Evolutionary conservation across 805 yeast genomes (phyloP), one percentile per base, ranked within the genome.

Genomic region (Saturnispora galanensis): DNA sequence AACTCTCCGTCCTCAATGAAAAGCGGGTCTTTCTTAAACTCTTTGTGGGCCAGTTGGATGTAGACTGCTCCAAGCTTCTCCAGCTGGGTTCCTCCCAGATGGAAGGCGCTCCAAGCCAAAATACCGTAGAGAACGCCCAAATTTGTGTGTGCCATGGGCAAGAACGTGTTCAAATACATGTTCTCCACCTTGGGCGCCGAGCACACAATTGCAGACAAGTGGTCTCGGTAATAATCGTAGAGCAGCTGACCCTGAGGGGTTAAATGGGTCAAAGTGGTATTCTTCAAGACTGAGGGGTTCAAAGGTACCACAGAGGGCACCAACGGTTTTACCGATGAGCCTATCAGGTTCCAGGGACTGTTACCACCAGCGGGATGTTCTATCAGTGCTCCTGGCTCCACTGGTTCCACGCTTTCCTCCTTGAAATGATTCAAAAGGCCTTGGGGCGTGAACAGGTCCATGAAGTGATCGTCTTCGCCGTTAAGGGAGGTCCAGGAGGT

Each of bases 101-200:
- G 77, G 52, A 73, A 73, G 2, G 76, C 76, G 16, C 77, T 65
- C 79, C 80, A 75, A 2, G 77, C 77, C 39, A 76, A 51, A 9
- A 76, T 65, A 5, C 75, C 74, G 53, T 72, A 71, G 37, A 76
- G 53, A 2, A 75, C 76, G 4, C 78, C 76, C 31, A 57, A 55
- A 51, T 76, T 77, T 46, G 62, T 55, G 39, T 73, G 75, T 0
- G 80, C 80, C 61, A 76, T 65, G 1, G 81, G 81, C 38, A 75
- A 52, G 51, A 75, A 74, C 15, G 76, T 72, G 31, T 68, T 68
- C 49, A 72, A 69, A 54, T 69, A 75, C 50, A 71, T 68, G 50
- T 75, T 76, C 28, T 75, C 73, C 29, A 64, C 69, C 35, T 63
- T 60, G 1, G 79, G 77, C 1, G 77, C 74, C 31, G 74, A 68